Evolutionary conservation across 2,329 filamentous ascomycete species (phyloP).

Genomic region (Microascus cirrosus): DNA sequence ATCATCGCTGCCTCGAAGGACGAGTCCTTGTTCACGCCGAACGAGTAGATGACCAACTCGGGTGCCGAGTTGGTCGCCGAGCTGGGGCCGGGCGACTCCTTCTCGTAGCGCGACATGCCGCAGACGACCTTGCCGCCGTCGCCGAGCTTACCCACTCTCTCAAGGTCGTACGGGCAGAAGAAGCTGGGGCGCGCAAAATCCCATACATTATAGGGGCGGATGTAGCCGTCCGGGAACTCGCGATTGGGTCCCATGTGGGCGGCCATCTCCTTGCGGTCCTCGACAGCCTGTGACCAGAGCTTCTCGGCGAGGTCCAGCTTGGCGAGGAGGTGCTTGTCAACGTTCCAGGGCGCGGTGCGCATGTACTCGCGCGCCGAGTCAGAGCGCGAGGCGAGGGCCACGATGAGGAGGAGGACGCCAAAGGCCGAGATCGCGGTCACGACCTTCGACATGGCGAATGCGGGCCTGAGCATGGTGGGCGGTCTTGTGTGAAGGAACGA

Average conservation of each 20-base stretch:
- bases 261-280: background rate
- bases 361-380: background rate
- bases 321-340: background rate
- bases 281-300: background rate
- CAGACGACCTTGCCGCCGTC: constrained; percentile 32
- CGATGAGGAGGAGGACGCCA: background rate
- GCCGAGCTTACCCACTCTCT: constrained; percentile 24
- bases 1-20: constrained; percentile 25
- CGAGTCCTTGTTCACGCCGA: constrained; percentile 24
- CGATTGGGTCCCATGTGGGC: no score
- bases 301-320: background rate
- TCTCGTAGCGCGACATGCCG: constrained; percentile 24
- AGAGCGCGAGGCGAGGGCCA: background rate
- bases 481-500: background rate
- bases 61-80: constrained; percentile 5
- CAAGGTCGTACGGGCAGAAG: constrained; percentile 26
- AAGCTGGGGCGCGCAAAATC: constrained; percentile 26
- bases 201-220: constrained; percentile 22
- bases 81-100: constrained; percentile 3
- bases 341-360: background rate
- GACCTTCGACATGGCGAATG: background rate
- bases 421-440: background rate
- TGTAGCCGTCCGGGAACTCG: constrained; percentile 2
- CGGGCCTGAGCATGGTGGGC: background rate
- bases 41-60: constrained; percentile 24